Conservation (phyloP, 352 stramenopile genomes). For the Pythium sukuiense region DNA sequence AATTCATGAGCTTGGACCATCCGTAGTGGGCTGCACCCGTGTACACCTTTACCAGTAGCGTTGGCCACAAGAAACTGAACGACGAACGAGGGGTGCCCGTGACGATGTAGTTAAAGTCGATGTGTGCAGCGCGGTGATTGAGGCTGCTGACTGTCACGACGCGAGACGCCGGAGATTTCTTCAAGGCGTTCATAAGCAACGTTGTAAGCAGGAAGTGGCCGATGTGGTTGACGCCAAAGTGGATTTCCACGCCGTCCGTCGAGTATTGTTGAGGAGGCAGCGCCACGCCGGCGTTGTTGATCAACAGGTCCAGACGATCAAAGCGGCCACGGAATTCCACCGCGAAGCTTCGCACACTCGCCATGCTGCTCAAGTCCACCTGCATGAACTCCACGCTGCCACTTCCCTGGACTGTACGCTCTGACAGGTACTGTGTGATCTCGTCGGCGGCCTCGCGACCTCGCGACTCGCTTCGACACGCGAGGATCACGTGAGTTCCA, state of each 20-base stretch:
- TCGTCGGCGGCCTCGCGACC: conserved; percentile 13
- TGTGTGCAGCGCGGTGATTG: conserved; percentile 12
- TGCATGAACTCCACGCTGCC: conserved; percentile 38
- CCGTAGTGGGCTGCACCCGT: conserved; percentile 7
- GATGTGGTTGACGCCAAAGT: conserved; percentile 78
- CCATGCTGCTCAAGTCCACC: conserved; percentile 43
- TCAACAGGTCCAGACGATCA: conserved; percentile 53
- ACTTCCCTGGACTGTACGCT: neutral
- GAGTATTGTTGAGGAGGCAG: conserved; percentile 33
- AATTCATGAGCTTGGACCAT: conserved; percentile 32
- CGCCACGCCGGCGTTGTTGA: conserved; percentile 73
- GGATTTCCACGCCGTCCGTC: conserved; percentile 46
- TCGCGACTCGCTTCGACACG: conserved; percentile 41
- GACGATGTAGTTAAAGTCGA: conserved; percentile 20
- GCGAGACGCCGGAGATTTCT: conserved; percentile 24
- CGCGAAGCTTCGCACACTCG: conserved; percentile 46
- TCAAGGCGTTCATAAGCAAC: conserved; percentile 42
- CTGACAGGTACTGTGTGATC: conserved; percentile 6
- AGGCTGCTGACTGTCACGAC: conserved; percentile 48
- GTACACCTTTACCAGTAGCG: neutral
- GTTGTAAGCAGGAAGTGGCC: conserved; percentile 69
- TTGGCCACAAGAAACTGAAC: neutral
- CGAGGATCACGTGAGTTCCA: conserved; percentile 58
- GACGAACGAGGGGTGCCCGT: conserved; percentile 10
- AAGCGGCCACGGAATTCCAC: conserved; percentile 35